phyloP scores from a whole-genome alignment of 148 eudicot genomes.

The Polygonum maritimum region DNA sequence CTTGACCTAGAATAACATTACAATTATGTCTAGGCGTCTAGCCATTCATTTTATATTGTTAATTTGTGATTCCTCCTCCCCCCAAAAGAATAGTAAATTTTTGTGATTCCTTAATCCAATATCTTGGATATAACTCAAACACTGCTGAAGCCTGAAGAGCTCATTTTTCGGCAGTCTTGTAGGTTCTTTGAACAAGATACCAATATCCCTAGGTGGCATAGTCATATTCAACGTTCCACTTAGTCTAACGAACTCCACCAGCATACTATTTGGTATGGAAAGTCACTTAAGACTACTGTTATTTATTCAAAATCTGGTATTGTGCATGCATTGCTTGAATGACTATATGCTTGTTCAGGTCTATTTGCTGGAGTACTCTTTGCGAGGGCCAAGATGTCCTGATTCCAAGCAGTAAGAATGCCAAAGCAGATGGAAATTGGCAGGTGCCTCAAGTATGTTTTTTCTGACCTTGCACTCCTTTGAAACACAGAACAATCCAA shows the following conservation, averaged over 20 bases:
- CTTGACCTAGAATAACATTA: neutral
- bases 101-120: neutral
- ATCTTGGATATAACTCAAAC: neutral
- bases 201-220: constrained; percentile 64
- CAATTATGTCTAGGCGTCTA: neutral
- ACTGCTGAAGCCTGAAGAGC: neutral
- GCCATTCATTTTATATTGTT: neutral
- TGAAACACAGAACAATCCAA: neutral
- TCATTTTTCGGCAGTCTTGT: constrained; percentile 37
- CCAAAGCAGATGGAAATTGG: neutral
- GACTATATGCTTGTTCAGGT: constrained; percentile 29
- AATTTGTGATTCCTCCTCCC: neutral
- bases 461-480: neutral
- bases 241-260: constrained; percentile 53
- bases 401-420: constrained; percentile 3
- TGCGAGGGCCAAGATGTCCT: constrained; percentile 80
- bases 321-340: neutral
- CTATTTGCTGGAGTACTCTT: constrained; percentile 77
- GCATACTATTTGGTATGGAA: constrained; percentile 70
- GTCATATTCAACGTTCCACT: constrained; percentile 64
- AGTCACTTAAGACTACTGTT: neutral
- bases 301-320: neutral
- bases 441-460: neutral
- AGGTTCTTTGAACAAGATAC: constrained; percentile 79
- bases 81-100: neutral